phyloP scores from a whole-genome alignment of 306 rosid genomes.

The Psophocarpus tetragonolobus region DNA sequence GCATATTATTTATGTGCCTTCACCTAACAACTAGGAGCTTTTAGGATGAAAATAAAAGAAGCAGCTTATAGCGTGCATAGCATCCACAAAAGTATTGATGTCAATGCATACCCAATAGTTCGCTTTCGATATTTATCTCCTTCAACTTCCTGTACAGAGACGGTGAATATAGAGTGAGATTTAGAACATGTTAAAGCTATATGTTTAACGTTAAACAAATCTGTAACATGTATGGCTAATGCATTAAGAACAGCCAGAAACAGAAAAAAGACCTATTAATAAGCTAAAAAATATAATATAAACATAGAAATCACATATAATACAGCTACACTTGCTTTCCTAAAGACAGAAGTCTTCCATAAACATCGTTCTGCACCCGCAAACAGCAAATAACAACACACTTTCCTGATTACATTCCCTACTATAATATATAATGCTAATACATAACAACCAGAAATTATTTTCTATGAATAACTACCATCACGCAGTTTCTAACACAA shows the following conservation, averaged over 20 bases:
- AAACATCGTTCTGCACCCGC: not conserved
- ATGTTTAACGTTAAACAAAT: not conserved
- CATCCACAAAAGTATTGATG: slow-evolving; percentile 8
- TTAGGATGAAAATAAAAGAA: slow-evolving; percentile 16
- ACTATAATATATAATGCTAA: not conserved
- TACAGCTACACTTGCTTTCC: not conserved
- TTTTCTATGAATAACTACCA: not conserved
- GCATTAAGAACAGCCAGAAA: slow-evolving; percentile 17
- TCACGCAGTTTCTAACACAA: not conserved
- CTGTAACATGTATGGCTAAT: slow-evolving; percentile 1
- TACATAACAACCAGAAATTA: not conserved
- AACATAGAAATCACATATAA: not conserved
- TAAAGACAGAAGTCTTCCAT: not conserved
- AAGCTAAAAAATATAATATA: not conserved
- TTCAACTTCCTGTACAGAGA: slow-evolving; percentile 51
- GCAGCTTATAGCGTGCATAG: slow-evolving; percentile 20
- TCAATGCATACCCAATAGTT: slow-evolving; percentile 62
- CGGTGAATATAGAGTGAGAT: slow-evolving; percentile 25
- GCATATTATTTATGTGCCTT: not conserved
- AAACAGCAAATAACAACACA: not conserved
- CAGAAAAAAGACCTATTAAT: not conserved
- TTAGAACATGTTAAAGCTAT: slow-evolving; percentile 20
- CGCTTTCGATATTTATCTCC: slow-evolving; percentile 51
- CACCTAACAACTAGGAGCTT: slow-evolving; percentile 20
- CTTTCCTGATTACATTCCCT: not conserved